Evolutionary conservation across 2,329 filamentous ascomycete species (phyloP).

Genomic region (Aspergillus terreus): DNA sequence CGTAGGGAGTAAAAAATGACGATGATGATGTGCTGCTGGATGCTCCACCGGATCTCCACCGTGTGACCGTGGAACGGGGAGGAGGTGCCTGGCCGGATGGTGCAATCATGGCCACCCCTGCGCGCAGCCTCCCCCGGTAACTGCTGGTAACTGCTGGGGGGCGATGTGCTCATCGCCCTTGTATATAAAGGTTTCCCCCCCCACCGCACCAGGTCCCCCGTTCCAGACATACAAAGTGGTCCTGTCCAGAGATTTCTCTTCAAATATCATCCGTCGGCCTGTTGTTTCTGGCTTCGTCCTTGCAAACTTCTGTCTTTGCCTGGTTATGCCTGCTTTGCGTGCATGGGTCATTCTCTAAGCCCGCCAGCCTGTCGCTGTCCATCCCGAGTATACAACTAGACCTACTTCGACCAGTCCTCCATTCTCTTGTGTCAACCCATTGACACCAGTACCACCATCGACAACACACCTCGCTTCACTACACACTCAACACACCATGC

Average conservation of each 20-base stretch:
- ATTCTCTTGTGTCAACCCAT: not conserved
- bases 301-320: not conserved
- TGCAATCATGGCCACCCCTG: not conserved
- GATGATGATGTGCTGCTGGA: not conserved
- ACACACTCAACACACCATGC: constrained; percentile 16
- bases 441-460: not conserved
- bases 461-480: not conserved
- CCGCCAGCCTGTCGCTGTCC: not conserved
- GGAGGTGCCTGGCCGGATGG: constrained; percentile 2
- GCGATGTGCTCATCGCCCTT: constrained; percentile 1
- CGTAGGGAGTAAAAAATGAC: not conserved
- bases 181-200: constrained; percentile 16
- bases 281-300: not conserved
- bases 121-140: not conserved
- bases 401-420: not conserved
- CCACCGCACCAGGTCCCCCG: constrained; percentile 16
- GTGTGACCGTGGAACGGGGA: constrained; percentile 1
- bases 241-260: constrained; percentile 6
- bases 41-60: not conserved
- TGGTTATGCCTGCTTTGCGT: not conserved
- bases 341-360: not conserved
- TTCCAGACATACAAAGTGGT: constrained; percentile 11
- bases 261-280: not conserved
- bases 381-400: not conserved
- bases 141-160: not conserved